A percentile compares a stretch with the other conserved stretches of the same genome.
phyloP scores from a whole-genome alignment of 179 eudicot species.

The Gypsophila paniculata region DNA sequence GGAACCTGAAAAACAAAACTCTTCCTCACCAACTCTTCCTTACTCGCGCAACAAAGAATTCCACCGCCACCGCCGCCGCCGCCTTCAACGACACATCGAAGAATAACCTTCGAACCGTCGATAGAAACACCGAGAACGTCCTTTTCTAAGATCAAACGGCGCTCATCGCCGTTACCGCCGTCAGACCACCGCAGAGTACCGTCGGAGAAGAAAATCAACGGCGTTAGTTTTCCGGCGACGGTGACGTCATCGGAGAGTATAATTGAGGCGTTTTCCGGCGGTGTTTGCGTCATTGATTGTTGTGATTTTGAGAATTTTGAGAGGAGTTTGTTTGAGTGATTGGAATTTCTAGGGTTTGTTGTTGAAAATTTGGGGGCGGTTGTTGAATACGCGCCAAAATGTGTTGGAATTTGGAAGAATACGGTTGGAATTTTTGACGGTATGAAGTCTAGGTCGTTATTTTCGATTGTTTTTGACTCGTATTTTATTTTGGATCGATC shows the following conservation, averaged over 20 bases:
- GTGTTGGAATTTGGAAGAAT: not conserved
- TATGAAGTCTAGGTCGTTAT: not conserved
- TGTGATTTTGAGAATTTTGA: not conserved
- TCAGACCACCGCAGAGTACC: slow-evolving; percentile 59
- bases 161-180: slow-evolving; percentile 30
- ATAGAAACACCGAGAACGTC: slow-evolving; percentile 58
- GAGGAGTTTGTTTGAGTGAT: not conserved
- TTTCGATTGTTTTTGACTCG: too few relatives aligned
- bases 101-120: slow-evolving; percentile 44
- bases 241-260: slow-evolving; percentile 44
- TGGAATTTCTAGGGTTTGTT: not conserved
- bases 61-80: slow-evolving; percentile 22
- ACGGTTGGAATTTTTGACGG: too few relatives aligned
- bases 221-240: slow-evolving; percentile 36
- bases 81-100: slow-evolving; percentile 40
- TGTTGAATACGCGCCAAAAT: slow-evolving; percentile 2
- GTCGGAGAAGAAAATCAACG: slow-evolving; percentile 38
- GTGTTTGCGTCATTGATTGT: slow-evolving; percentile 23
- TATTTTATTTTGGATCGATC: not conserved
- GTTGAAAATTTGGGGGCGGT: not conserved
- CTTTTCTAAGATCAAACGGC: slow-evolving; percentile 45
- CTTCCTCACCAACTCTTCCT: slow-evolving; percentile 40
- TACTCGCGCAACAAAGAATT: slow-evolving; percentile 30
- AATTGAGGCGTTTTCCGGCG: slow-evolving; percentile 13
- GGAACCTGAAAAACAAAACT: slow-evolving; percentile 43